Evolutionary conservation across 495 filamentous ascomycete species (phyloP), one percentile per base, ranked within the genome.

Genomic region (Penicillium soppii): DNA sequence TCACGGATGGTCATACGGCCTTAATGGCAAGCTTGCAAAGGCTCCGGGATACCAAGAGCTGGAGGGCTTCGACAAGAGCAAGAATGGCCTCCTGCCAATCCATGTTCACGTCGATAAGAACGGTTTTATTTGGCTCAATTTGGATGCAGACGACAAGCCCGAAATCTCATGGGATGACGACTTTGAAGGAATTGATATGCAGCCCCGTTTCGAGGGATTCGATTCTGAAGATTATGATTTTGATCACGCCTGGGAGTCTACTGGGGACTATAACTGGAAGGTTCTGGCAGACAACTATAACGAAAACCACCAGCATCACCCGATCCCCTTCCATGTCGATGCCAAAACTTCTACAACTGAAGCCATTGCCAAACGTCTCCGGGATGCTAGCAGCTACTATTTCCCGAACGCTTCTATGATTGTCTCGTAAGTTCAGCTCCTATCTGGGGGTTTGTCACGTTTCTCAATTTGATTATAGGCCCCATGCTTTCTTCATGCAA

Each of bases 1-100:
- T 45, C 82, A 85, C 64, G 81, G 81, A 43, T 85, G 82, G 81
- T 76, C 74, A 5, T 84, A 84, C 33, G 76, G 76, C 2, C 66
- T 79, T 26, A 79, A 72, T 42, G 80, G 82, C n/a, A 79, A 81
- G 38, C 67, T 84, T 17, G 75, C 78, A 49, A 83, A 84, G 54
- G 80, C 82, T 0, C 80, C 82, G 0, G 69, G 74, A 3, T 85
- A 79, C 51, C 71, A 83, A 20, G 71, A 73, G 6, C 55, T 82
- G 7, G 62, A 71, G 5, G 80, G 70, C 15, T 84, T 85, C 50
- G 79, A 83, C 43, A 83, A 81, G 63, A 63, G 47, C 54, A 53
- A 73, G 53, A 81, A 83, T 21, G 66, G 74, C 4, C 68, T 79
- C 9, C 54, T 76, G 10, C 69, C 69, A 0, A 70, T 78, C 36